These are phyloP conservation scores for Acanthamoeba healyi DNA, from an alignment of 208 protist genomes.

Conservation along the genomic window DNA sequence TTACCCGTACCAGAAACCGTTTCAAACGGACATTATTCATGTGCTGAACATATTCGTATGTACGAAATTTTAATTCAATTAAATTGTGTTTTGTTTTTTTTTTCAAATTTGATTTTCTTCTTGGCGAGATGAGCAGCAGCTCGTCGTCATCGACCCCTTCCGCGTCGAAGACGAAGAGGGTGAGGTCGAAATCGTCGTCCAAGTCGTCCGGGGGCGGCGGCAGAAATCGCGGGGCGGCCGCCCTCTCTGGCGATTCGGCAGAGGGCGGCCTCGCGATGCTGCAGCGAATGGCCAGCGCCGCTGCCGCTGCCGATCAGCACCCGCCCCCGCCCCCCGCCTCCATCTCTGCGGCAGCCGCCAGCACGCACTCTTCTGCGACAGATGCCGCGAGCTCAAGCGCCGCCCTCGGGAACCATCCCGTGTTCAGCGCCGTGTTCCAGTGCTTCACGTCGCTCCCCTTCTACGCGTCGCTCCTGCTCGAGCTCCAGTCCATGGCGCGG, in stretches of 20 bases:
- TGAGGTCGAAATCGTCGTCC: background rate
- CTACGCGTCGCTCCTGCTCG: slow-evolving; percentile 42
- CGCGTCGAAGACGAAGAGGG: background rate
- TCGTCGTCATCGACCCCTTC: background rate
- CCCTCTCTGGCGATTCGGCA: background rate
- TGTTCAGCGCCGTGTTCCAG: background rate
- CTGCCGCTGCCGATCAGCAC: background rate
- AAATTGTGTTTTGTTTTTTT: too few relatives aligned
- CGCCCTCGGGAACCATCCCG: background rate
- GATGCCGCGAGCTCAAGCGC: background rate
- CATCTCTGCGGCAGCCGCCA: too few relatives aligned
- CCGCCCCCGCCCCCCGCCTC: background rate
- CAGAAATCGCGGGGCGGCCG: background rate
- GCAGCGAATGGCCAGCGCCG: background rate
- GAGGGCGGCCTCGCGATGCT: background rate
- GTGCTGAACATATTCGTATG: too few relatives aligned
- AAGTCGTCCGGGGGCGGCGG: background rate
- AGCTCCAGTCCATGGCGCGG: slow-evolving; percentile 32
- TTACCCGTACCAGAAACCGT: too few relatives aligned
- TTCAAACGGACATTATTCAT: too few relatives aligned
- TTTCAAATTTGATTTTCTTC: background rate
- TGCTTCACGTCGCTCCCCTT: slow-evolving; percentile 49
- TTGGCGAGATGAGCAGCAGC: background rate
- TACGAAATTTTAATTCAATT: too few relatives aligned
- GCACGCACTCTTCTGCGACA: too few relatives aligned